Evolutionary conservation across 2,329 filamentous ascomycete genomes (phyloP).

Genomic region (Diatrype stigma): DNA sequence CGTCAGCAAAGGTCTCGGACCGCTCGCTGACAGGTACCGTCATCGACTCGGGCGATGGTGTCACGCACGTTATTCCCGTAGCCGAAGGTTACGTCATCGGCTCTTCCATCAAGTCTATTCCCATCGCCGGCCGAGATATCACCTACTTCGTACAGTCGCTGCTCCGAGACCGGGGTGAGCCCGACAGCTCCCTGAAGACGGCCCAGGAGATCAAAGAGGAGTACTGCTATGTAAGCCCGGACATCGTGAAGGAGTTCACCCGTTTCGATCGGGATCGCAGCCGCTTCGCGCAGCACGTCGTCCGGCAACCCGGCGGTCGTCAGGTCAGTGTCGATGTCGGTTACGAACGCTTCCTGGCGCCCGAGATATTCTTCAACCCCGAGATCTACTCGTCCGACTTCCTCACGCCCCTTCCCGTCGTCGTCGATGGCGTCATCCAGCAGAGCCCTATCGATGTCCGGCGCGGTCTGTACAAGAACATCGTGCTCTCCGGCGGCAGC

Average conservation of each 20-base stretch:
- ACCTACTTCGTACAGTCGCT: conserved; percentile 98
- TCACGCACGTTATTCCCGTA: conserved; percentile 97
- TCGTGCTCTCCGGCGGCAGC: conserved; percentile 93
- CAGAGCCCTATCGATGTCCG: conserved; percentile 96
- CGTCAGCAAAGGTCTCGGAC: conserved; percentile 95
- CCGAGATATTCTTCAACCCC: conserved; percentile 99
- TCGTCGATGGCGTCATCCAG: conserved; percentile 96
- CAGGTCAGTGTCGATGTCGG: conserved; percentile 86
- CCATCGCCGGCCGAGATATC: conserved; percentile 95
- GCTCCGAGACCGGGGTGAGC: conserved; percentile 90
- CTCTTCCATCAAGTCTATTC: conserved; percentile 98
- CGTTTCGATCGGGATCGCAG: conserved; percentile 91
- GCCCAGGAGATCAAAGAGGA: conserved; percentile 98
- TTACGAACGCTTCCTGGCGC: conserved; percentile 95
- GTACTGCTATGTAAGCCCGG: conserved; percentile 96
- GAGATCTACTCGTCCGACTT: conserved; percentile 99
- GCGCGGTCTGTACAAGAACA: conserved; percentile 98
- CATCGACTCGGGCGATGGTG: conserved; percentile 97
- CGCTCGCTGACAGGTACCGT: conserved; percentile 95
- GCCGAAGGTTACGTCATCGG: conserved; percentile 99
- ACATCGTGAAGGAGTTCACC: conserved; percentile 97
- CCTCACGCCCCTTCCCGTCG: conserved; percentile 86
- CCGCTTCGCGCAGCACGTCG: conserved; percentile 85
- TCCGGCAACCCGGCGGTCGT: conserved; percentile 80
- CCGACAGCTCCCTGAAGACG: conserved; percentile 94